Evolutionary conservation across 441 rosid genomes (phyloP).

Genomic region (Adansonia grandidieri): DNA sequence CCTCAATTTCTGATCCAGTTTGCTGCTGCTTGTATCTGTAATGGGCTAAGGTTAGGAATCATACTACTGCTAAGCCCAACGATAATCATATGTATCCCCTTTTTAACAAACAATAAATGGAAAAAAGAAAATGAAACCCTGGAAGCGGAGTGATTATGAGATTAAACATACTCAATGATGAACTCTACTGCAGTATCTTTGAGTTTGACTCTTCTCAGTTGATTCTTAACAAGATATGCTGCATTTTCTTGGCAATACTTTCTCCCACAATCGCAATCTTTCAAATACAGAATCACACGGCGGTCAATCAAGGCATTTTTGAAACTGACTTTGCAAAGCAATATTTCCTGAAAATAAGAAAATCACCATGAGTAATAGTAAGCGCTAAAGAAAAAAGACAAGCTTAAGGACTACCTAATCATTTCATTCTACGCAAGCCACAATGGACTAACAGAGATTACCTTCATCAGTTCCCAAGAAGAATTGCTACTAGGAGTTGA

Average conservation of each 20-base stretch:
- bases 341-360: conserved; percentile 70
- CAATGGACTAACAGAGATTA: conserved; percentile 28
- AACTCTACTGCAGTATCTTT: conserved; percentile 67
- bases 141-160: background rate
- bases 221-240: conserved; percentile 68
- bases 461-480: conserved; percentile 99
- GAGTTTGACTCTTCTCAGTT: conserved; percentile 76
- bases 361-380: conserved; percentile 18
- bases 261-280: conserved; percentile 76
- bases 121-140: background rate
- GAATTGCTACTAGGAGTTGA: conserved; percentile 86
- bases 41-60: conserved; percentile 23
- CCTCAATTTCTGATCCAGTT: conserved; percentile 50
- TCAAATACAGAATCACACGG: conserved; percentile 70
- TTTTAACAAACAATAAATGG: background rate
- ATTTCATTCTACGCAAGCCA: conserved; percentile 14
- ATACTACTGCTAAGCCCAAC: background rate
- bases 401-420: conserved; percentile 8
- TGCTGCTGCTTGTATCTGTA: conserved; percentile 64
- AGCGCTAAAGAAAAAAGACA: conserved; percentile 3
- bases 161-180: conserved; percentile 71
- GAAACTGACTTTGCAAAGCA: conserved; percentile 80
- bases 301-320: conserved; percentile 73
- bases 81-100: conserved; percentile 10
- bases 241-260: conserved; percentile 81